Base-by-base conservation (phyloP, 148 eudicot genomes). In the Dianthus caryophyllus region DNA sequence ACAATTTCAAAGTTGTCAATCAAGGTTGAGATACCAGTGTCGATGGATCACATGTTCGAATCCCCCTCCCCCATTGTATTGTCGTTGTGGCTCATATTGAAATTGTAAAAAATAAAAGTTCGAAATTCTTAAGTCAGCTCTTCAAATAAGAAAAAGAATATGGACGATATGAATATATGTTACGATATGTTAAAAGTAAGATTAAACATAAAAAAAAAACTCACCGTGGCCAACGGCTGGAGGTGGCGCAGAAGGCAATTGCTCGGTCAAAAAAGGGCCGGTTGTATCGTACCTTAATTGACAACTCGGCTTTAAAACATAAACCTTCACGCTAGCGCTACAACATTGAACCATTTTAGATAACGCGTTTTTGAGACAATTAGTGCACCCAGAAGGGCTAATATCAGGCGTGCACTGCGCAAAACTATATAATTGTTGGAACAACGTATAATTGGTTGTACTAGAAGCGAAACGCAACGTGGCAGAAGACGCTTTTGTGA, bases 391-490 rank as follows among this genome's bases (percentile, higher is more conserved):
- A 17, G 17, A 26, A 2, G 9, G 9, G 41, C 13, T 8, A 0
- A 68, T 2, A 53, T 55, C 38, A 6, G 71, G 71, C 38, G 71
- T 68, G 24, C 71, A 68, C 38, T 68, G 71, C 2, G 49, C 71
- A 14, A 68, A 55, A 14, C 38, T 53, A 26, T 55, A 68, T 4
- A 68, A 1, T 15, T 41, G 16, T 15, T 53, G 16, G 31, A 41
- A 24, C 63, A 17, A 17, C 0, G 38, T 38, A 16, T 16, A 55
- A 16, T 55, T 68, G 2, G 24, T n/a, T 24, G 22, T 38, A 16
- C 49, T 26, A 1, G 50, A 36, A 38, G 64, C 71, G 11, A 26
- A 54, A 56, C 56, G 33, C 52, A 17, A 17, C 18, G 60, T 31
- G 33, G 11, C 0, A 13, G 43, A 31, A 20, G 52, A 36, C n/a